Percentiles rank a stretch among this genome's conserved stretches.
These are phyloP conservation scores for Trypanosoma avium DNA, from an alignment of 208 protist genomes.

Conservation along the genomic window DNA sequence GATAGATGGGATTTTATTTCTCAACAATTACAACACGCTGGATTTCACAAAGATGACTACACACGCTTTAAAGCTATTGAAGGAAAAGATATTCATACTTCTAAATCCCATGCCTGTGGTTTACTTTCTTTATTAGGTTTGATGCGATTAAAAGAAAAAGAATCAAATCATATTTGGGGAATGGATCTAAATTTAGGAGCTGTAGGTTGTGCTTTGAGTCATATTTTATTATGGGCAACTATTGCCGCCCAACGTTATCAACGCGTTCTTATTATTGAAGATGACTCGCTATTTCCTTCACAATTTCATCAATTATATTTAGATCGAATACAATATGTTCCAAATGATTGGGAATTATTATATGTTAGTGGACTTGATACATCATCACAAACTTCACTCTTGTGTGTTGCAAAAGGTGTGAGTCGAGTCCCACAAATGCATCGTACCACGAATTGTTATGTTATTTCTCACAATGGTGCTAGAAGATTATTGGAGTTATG, in stretches of 20 bases:
- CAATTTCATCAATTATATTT: constrained; percentile 40
- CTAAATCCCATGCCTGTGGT: constrained; percentile 33
- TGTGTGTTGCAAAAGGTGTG: constrained; percentile 43
- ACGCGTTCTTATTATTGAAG: constrained; percentile 47
- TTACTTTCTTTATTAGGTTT: constrained; percentile 62
- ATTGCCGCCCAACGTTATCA: constrained; percentile 43
- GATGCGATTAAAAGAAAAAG: constrained; percentile 37
- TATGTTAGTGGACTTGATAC: constrained; percentile 88
- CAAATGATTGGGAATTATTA: constrained; percentile 73
- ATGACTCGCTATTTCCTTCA: constrained; percentile 50
- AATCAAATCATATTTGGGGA: constrained; percentile 69
- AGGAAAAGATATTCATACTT: constrained; percentile 27
- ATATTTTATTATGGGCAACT: constrained; percentile 63
- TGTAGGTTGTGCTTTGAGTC: constrained; percentile 83
- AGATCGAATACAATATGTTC: constrained; percentile 30
- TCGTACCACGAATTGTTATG: constrained; percentile 84
- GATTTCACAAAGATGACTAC: constrained; percentile 23
- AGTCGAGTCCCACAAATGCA: constrained; percentile 77
- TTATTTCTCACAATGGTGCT: constrained; percentile 61
- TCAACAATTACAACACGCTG: constrained; percentile 38
- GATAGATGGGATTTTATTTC: constrained; percentile 57
- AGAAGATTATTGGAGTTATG: constrained; percentile 49
- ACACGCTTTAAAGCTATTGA: constrained; percentile 66
- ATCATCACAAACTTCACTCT: constrained; percentile 33
- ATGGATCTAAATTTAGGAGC: constrained; percentile 82